Evolutionary conservation across 768 basidiomycete species (phyloP), one percentile per base, ranked within the genome.

Genomic region (Daedaleopsis nitida): DNA sequence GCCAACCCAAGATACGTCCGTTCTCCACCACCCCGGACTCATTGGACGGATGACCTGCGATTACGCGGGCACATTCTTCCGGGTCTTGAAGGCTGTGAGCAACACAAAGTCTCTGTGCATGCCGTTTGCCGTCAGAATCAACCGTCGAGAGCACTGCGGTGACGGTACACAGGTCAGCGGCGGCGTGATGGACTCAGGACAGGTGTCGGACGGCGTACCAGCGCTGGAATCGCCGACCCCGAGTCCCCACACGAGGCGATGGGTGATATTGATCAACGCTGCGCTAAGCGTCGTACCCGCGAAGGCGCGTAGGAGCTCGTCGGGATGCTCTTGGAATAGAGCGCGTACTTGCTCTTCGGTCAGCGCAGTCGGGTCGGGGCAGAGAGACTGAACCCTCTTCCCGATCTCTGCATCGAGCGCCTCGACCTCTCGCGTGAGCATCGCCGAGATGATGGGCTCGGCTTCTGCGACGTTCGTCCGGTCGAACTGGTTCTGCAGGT

Each of bases 151-250:
- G 12, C 2, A 23, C 53, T 51, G 24, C 23, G 12, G 27, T n/a
- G 27, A 42, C 39, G 39, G 17, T 42, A 12, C 10, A 13, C 39
- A 9, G n/a, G 16, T 43, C 11, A n/a, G 19, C 19, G 10, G 13
- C 11, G n/a, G 38, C 32, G 45, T 42, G 24, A 1, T n/a, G 37
- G 39, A 43, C 19, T n/a, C 45, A n/a, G 17, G 7, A 12, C 17
- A 35, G 10, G 17, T 19, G 17, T 23, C 16, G 16, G 16, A 34
- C n/a, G 16, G 32, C 56, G 21, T 16, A 54, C 61, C 61, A 17
- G 53, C 52, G 11, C 19, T 57, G 4, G 55, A 62, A 17, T 62
- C 61, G 3, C 61, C 56, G 10, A 62, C 56, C 5, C 37, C 44
- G 9, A 51, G 34, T 1, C 56, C 49, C 61, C 56, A 62, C 43